Conservation (phyloP, 2,329 filamentous ascomycete species). For the Sporothrix luriei region DNA sequence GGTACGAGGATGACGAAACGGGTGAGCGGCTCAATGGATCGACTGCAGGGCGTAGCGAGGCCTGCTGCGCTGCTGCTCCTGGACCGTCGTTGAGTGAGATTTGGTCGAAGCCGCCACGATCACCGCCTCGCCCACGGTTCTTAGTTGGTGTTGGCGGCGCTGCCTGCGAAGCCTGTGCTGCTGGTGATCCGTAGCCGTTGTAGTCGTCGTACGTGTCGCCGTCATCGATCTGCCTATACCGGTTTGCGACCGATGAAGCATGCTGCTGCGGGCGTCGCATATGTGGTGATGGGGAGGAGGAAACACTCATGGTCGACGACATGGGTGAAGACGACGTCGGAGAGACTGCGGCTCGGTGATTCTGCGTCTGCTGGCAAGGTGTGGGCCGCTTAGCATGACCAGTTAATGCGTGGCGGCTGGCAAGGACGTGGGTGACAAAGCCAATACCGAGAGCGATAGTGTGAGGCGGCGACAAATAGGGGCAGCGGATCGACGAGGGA, state of each 20-base stretch:
- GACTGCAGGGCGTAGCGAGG: constrained; percentile 11
- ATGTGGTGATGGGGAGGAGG: constrained; percentile 32
- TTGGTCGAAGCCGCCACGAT: constrained; percentile 27
- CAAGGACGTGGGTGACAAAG: constrained; percentile 1
- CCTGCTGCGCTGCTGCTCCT: background rate
- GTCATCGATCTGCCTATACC: constrained; percentile 11
- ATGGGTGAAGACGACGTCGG: background rate
- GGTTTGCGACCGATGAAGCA: constrained; percentile 26
- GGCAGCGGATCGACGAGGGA: constrained; percentile 10
- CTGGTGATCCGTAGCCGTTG: constrained; percentile 2
- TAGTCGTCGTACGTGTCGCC: constrained; percentile 20
- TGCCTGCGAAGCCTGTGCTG: background rate
- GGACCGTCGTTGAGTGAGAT: constrained; percentile 26
- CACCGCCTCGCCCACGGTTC: constrained; percentile 12
- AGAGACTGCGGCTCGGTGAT: background rate
- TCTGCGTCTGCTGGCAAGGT: constrained; percentile 9
- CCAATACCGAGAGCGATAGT: background rate
- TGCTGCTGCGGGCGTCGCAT: constrained; percentile 30
- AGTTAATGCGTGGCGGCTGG: constrained; percentile 43
- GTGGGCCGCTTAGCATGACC: constrained; percentile 45
- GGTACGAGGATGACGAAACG: constrained; percentile 15
- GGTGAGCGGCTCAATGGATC: constrained; percentile 14
- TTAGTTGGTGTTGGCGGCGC: constrained; percentile 13
- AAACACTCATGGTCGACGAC: constrained; percentile 27
- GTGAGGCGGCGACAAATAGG: background rate